Evolutionary conservation across 2,329 filamentous ascomycete species (phyloP), one percentile per base, ranked within the genome.

Genomic region (Penicillium glabrum): DNA sequence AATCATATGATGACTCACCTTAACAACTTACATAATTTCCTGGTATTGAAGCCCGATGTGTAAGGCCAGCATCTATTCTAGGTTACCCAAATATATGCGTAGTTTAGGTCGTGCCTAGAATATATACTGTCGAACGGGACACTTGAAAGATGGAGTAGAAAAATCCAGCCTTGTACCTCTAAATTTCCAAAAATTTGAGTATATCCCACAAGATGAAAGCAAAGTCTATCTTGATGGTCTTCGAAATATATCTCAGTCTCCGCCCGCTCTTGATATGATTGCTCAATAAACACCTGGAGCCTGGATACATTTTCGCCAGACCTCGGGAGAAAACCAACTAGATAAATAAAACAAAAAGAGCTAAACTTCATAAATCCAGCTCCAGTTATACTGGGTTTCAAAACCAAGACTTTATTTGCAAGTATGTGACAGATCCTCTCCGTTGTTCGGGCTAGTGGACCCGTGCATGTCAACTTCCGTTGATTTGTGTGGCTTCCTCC

Each of bases 401-500:
- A 37, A 37, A 37, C 5, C 35, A 10, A 19, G 35, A 39, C 14
- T 19, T 19, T 26, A 5, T 39, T 39, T 8, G 16, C 16, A n/a
- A n/a, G 9, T 23, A 23, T 23, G 39, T 41, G 39, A 41, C 39
- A 41, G 24, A 31, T 21, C 14, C 26, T 46, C 44, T 46, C 16
- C 27, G 21, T 23, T 19, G 47, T 41, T 16, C 33, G 47, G 33
- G n/a, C 31, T 41, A 39, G 33, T 50, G 33, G 33, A 33, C 46
- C 26, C 33, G 21, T 24, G 46, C 46, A 39, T 27, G 21, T 27
- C 41, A 29, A 29, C 51, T n/a, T 37, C 46, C 23, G 21, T 19
- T 41, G 59, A 56, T 50, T 23, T 37, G 49, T 51, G 37, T 45
- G 37, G 37, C 37, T 26, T 51, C 27, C 57, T 57, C 52, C 54